phyloP scores from a whole-genome alignment of 768 basidiomycete species.

The Cyclocybe aegerita region DNA sequence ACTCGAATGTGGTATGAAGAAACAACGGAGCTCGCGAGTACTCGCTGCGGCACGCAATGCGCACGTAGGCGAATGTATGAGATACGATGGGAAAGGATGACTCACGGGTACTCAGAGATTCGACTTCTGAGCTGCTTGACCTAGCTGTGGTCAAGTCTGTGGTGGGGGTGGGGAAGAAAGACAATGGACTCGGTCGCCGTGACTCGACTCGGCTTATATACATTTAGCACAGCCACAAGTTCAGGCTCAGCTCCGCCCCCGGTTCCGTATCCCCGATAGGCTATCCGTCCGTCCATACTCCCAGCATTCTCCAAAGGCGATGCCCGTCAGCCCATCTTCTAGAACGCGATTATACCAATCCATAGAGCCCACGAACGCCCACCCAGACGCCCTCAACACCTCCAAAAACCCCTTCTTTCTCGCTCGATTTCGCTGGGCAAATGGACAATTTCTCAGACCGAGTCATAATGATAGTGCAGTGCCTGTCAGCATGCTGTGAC shows the following conservation, averaged over 20 bases:
- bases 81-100: conserved; percentile 23
- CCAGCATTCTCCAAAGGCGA: conserved; percentile 9
- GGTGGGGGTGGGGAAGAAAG: conserved; percentile 18
- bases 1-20: conserved; percentile 13
- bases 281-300: background rate
- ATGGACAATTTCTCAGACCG: conserved; percentile 22
- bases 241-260: conserved; percentile 21
- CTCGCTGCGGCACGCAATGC: conserved; percentile 17
- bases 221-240: conserved; percentile 23
- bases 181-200: conserved; percentile 11
- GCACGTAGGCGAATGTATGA: conserved; percentile 29
- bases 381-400: background rate
- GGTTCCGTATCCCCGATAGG: conserved; percentile 6
- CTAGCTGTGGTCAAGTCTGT: conserved; percentile 21
- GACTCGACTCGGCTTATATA: conserved; percentile 27
- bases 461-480: conserved; percentile 25
- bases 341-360: too few relatives aligned
- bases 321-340: conserved; percentile 1
- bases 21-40: conserved; percentile 8
- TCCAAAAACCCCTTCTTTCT: background rate
- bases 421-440: background rate
- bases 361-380: background rate
- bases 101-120: conserved; percentile 32
- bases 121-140: conserved; percentile 16
- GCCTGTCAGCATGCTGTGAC: conserved; percentile 17